A percentile compares a stretch with the other conserved stretches of the same genome.
Evolutionary conservation across 2,329 filamentous ascomycete genomes (phyloP).

Genomic region (Colletotrichum truncatum): DNA sequence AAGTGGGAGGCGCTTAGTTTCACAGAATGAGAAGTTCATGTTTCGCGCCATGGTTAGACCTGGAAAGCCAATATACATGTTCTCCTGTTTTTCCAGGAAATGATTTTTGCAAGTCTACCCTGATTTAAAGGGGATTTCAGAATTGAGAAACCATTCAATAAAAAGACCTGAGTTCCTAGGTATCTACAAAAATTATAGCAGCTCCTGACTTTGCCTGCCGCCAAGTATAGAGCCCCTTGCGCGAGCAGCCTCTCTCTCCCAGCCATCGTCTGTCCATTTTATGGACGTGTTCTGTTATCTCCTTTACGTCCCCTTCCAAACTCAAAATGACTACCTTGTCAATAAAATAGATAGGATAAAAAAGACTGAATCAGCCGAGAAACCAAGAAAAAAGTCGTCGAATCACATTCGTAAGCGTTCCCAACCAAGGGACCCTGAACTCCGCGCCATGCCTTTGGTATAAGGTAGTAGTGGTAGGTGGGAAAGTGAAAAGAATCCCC

Average conservation of each 20-base stretch:
- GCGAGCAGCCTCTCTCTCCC: neutral
- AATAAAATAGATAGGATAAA: neutral
- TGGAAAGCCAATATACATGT: too few species aligned
- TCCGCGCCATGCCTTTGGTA: slow-evolving; percentile 34
- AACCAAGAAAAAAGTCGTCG: slow-evolving; percentile 1
- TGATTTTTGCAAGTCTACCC: too few species aligned
- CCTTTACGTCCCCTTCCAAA: neutral
- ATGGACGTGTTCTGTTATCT: neutral
- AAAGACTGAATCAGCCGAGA: neutral
- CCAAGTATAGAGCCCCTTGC: neutral
- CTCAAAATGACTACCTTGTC: neutral
- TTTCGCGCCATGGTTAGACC: too few species aligned
- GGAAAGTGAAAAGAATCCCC: neutral
- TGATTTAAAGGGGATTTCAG: too few species aligned
- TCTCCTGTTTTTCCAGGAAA: too few species aligned
- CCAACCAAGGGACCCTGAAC: slow-evolving; percentile 21
- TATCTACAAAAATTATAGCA: slow-evolving; percentile 13
- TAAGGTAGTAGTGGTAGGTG: slow-evolving; percentile 22
- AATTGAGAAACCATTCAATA: too few species aligned
- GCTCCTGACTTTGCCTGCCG: neutral
- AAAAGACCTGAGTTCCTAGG: too few species aligned
- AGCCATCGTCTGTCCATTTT: neutral
- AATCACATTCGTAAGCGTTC: slow-evolving; percentile 24
- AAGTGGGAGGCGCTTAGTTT: too few species aligned
- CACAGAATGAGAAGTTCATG: too few species aligned